Conservation (phyloP, 2,329 filamentous ascomycete genomes). For the Aspergillus sp. region DNA sequence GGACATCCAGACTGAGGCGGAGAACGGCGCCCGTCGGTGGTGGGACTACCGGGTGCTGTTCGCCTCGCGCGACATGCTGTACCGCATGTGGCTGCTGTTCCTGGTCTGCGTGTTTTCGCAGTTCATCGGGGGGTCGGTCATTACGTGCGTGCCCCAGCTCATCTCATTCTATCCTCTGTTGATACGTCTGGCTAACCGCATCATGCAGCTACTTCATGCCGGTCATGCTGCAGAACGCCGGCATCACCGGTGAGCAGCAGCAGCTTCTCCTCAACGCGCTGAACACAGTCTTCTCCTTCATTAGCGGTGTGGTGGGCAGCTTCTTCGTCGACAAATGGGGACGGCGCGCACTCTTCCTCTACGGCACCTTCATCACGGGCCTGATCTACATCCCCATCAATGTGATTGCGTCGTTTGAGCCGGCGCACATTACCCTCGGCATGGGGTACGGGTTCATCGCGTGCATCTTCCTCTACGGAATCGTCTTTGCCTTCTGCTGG, state of each 20-base stretch:
- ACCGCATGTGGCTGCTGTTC: conserved; percentile 8
- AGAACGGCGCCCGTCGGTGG: conserved; percentile 6
- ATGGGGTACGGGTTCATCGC: conserved; percentile 11
- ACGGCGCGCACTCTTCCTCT: conserved; percentile 8
- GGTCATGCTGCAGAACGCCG: conserved; percentile 8
- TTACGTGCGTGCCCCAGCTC: conserved; percentile 4
- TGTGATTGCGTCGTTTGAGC: conserved; percentile 2
- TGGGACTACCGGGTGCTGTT: conserved; percentile 9
- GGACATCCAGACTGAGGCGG: conserved; percentile 7
- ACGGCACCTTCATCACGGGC: conserved; percentile 9
- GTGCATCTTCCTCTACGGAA: conserved; percentile 7
- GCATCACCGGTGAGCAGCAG: conserved; percentile 4
- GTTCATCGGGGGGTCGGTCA: conserved; percentile 8
- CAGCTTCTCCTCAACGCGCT: conserved; percentile 8
- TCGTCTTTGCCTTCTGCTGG: conserved; percentile 8
- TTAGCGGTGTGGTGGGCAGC: conserved; percentile 6
- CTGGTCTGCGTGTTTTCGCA: conserved; percentile 8
- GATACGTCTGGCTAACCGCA: too few relatives aligned
- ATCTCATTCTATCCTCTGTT: too few relatives aligned
- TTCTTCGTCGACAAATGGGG: conserved; percentile 9
- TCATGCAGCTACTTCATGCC: conserved; percentile 8
- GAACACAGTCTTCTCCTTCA: conserved; percentile 7
- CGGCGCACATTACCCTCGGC: neutral
- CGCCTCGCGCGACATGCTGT: conserved; percentile 4
- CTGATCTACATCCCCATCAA: conserved; percentile 10